Evolutionary conservation across 2,329 filamentous ascomycete species (phyloP).

Genomic region (Chaetomiaceae sp.): DNA sequence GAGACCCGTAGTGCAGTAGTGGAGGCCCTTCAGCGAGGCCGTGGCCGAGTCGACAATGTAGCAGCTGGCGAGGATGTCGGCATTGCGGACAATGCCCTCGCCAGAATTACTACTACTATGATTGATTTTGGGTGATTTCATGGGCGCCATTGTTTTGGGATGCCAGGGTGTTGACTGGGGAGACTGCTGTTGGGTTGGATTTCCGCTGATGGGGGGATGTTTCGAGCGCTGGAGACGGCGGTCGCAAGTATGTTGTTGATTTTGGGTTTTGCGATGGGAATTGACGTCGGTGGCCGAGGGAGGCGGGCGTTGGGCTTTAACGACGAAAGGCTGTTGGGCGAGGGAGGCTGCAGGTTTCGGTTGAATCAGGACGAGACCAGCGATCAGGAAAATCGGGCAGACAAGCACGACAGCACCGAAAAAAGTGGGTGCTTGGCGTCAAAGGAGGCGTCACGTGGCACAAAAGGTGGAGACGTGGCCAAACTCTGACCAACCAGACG

Average conservation of each 20-base stretch:
- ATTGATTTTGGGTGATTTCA: conserved; percentile 65
- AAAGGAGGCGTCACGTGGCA: neutral
- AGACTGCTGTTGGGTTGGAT: neutral
- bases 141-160: conserved; percentile 55
- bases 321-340: neutral
- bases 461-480: neutral
- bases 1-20: conserved; percentile 89
- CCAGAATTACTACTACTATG: conserved; percentile 77
- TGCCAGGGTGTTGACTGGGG: conserved; percentile 29
- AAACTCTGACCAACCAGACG: neutral
- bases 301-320: neutral
- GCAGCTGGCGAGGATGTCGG: conserved; percentile 84
- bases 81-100: conserved; percentile 58
- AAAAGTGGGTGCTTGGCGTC: conserved; percentile 3
- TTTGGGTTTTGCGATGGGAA: neutral
- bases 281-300: neutral
- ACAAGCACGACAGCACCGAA: conserved; percentile 1
- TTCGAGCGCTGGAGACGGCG: neutral
- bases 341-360: too few relatives aligned
- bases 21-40: conserved; percentile 72
- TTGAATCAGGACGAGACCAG: too few relatives aligned
- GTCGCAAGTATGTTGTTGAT: neutral
- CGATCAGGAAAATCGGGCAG: neutral
- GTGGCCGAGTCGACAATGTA: conserved; percentile 71
- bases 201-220: neutral